Percentiles rank a stretch among this genome's conserved stretches.
Evolutionary conservation across 2,329 filamentous ascomycete species (phyloP).

Genomic region (Dryadomyces quercivorus): DNA sequence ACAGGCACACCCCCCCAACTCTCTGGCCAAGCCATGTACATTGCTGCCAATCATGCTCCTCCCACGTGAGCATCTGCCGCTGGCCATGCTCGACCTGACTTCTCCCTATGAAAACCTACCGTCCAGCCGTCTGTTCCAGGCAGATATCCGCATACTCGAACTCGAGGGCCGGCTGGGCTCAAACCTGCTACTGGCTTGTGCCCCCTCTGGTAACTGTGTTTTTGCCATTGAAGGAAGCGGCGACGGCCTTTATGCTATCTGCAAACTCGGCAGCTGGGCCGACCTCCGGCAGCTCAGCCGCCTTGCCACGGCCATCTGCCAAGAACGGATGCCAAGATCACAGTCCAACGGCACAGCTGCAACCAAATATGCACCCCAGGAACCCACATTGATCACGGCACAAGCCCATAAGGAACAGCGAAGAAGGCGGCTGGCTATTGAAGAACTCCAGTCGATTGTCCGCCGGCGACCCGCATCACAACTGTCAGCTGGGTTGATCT

Average conservation of each 20-base stretch:
- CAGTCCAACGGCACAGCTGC: conserved; percentile 3
- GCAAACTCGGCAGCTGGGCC: conserved; percentile 56
- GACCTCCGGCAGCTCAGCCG: conserved; percentile 40
- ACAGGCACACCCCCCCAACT: conserved; percentile 43
- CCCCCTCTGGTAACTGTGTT: conserved; percentile 27
- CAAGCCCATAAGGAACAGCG: conserved; percentile 37
- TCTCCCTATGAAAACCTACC: conserved; percentile 37
- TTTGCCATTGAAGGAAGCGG: conserved; percentile 56
- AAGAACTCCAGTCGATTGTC: conserved; percentile 50
- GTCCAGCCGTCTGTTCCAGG: conserved; percentile 45
- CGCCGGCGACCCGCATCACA: conserved; percentile 36
- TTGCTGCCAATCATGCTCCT: conserved; percentile 51
- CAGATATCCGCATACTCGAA: conserved; percentile 50
- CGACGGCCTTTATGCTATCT: conserved; percentile 51
- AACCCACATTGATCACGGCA: conserved; percentile 20
- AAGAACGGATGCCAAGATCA: conserved; percentile 15
- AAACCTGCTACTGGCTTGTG: conserved; percentile 48
- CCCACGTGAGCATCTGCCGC: conserved; percentile 44
- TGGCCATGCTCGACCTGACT: conserved; percentile 49
- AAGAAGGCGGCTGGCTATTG: conserved; percentile 46
- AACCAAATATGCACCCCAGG: not conserved
- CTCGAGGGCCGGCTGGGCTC: conserved; percentile 47
- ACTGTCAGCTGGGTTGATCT: not conserved
- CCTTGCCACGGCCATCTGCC: conserved; percentile 34
- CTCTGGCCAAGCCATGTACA: conserved; percentile 38